These are phyloP conservation scores for Mariannaea sp. DNA, from an alignment of 2,329 filamentous ascomycete genomes.

Conservation along the genomic window DNA sequence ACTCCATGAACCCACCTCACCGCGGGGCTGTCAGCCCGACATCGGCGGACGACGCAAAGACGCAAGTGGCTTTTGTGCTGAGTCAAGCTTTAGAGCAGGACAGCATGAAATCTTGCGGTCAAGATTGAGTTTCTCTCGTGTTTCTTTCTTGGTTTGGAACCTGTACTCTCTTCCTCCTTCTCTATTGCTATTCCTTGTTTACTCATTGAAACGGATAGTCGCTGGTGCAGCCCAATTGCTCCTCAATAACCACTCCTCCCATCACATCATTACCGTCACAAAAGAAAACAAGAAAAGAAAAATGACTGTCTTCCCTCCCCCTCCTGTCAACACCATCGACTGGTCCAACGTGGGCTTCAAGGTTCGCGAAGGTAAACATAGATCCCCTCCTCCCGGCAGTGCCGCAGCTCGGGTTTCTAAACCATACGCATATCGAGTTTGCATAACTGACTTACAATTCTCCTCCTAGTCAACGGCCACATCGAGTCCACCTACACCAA, in stretches of 20 bases:
- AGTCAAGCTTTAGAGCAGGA: slow-evolving; percentile 17
- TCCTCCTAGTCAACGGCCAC: slow-evolving; percentile 82
- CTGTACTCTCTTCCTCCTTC: background rate
- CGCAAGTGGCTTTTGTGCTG: slow-evolving; percentile 2
- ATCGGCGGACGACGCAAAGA: slow-evolving; percentile 25
- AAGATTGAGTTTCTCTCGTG: background rate
- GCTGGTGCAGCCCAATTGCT: slow-evolving; percentile 5
- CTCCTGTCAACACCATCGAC: slow-evolving; percentile 82
- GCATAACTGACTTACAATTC: background rate
- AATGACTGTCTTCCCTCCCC: slow-evolving; percentile 71
- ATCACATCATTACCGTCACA: too few species aligned
- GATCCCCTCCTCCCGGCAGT: background rate
- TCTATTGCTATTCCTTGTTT: background rate
- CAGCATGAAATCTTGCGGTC: slow-evolving; percentile 16
- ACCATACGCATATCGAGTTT: background rate
- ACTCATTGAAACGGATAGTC: background rate
- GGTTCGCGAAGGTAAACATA: slow-evolving; percentile 79
- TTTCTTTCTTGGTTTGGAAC: too few species aligned
- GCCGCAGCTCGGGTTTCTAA: background rate
- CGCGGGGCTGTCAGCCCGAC: slow-evolving; percentile 23
- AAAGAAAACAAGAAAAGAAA: slow-evolving; percentile 13
- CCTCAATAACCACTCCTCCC: too few species aligned
- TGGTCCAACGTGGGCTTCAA: slow-evolving; percentile 94
- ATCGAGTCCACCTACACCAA: slow-evolving; percentile 84
- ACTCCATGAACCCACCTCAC: background rate